Evolutionary conservation across 805 yeast genomes (phyloP).

Genomic region (Pichia eremophila): DNA sequence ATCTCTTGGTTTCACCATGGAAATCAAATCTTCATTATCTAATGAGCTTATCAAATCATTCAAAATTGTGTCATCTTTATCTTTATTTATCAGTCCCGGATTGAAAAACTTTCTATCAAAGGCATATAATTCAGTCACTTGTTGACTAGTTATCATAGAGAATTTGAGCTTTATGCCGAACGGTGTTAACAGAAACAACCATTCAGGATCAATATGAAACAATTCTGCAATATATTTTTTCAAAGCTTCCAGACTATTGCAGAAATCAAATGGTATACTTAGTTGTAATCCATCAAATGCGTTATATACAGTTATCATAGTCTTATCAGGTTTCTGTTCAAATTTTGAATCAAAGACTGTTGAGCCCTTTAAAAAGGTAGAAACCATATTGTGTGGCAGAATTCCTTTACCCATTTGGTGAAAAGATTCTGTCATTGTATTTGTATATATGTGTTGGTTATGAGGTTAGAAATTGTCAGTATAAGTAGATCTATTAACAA

Average conservation of each 20-base stretch:
- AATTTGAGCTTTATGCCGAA: constrained; percentile 55
- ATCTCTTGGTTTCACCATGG: constrained; percentile 26
- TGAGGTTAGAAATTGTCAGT: too few relatives aligned
- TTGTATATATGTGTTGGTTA: too few relatives aligned
- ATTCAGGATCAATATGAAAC: constrained; percentile 32
- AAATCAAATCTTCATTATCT: constrained; percentile 18
- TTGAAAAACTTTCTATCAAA: constrained; percentile 54
- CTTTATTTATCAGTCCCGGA: constrained; percentile 12
- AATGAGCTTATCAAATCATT: constrained; percentile 19
- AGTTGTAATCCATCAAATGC: constrained; percentile 36
- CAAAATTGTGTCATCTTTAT: constrained; percentile 8
- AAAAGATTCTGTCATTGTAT: not conserved
- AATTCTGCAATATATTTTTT: constrained; percentile 32
- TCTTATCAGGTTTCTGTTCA: constrained; percentile 6
- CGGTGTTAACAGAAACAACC: constrained; percentile 48
- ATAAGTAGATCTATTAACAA: too few relatives aligned
- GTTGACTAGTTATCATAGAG: constrained; percentile 37
- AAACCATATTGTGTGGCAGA: constrained; percentile 20
- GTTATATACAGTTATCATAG: constrained; percentile 25
- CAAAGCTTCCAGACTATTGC: constrained; percentile 33
- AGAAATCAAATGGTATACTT: constrained; percentile 29
- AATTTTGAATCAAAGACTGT: not conserved
- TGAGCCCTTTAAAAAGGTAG: constrained; percentile 7
- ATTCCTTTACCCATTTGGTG: not conserved
- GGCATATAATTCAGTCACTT: constrained; percentile 46